Base-by-base conservation (phyloP, 163 green algal genomes). In the Scenedesmus sp. region DNA sequence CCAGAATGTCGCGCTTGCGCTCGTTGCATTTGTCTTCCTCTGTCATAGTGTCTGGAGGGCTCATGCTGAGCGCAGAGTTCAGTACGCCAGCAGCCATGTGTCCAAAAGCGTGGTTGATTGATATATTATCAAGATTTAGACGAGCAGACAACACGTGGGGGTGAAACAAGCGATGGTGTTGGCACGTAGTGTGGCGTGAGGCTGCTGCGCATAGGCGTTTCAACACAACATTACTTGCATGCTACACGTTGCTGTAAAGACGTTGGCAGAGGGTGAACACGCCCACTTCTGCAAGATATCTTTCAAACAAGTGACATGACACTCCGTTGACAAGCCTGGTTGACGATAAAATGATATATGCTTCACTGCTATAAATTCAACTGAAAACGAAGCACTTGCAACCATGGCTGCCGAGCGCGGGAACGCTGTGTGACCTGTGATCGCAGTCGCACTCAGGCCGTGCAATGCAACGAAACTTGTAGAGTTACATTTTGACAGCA, bases 1-100 rank as follows among this genome's bases (percentile, higher is more conserved):
- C 92, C 56, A 94, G 23, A 10, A 91, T 70, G 79, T 93, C 91
- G 16, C 92, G 90, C 79, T 85, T 91, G 15, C 87, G 82, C 89
- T 93, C 92, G 86, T 83, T 46, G 6, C 84, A 90, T 56, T 84
- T 90, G 60, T 90, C 67, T 52, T 84, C 86, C 70, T 85, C 86
- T 26, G 67, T 84, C 86, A 90, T 70, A 5, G 57, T 26, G 76
- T 57, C n/a, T 46, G 83, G 83, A 57, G 83, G 83, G 57, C 83
- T 88, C 57, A 76, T 88, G 23, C 70, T 79, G 70, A 79, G 23
- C 46, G 70, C 70, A 79, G 70, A 79, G 70, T 79, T 79, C 70
- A 79, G 70, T 23, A 79, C 70, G 70, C 70, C 70, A 79, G 70
- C 70, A 52, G 70, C 70, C 56, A 66, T 74, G 3, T 59, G 4